Evolutionary conservation across 179 eudicot species (phyloP).

Genomic region (Silene noctiflora): DNA sequence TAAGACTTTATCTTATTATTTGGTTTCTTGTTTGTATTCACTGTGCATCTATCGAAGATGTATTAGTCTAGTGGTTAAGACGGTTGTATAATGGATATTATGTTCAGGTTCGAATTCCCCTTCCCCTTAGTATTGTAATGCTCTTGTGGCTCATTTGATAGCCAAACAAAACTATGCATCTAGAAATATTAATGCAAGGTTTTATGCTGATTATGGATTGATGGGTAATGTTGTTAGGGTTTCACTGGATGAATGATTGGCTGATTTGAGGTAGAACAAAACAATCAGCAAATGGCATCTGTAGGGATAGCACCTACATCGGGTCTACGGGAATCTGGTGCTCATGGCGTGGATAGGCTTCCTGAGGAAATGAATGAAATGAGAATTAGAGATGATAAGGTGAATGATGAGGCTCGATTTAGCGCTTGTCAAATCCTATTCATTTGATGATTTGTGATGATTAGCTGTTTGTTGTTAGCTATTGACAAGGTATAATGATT

Average conservation of each 20-base stretch:
- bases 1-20: background rate
- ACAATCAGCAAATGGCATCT: constrained; percentile 40
- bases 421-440: background rate
- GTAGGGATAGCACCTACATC: constrained; percentile 42
- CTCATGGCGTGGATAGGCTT: constrained; percentile 48
- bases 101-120: no score
- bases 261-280: constrained; percentile 19
- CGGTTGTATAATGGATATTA: no score
- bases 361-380: constrained; percentile 63
- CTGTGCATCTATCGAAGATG: no score
- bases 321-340: constrained; percentile 37
- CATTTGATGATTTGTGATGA: background rate
- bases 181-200: background rate
- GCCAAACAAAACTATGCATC: background rate
- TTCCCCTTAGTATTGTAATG: no score
- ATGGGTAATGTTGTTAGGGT: background rate
- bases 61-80: no score
- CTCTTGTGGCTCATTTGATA: no score
- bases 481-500: constrained; percentile 5
- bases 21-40: background rate
- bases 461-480: background rate
- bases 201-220: constrained; percentile 10
- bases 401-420: constrained; percentile 10
- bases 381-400: constrained; percentile 63
- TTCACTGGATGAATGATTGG: constrained; percentile 26